These are phyloP conservation scores for Boletus rubropictus DNA, from an alignment of 768 basidiomycete genomes.

Conservation along the genomic window DNA sequence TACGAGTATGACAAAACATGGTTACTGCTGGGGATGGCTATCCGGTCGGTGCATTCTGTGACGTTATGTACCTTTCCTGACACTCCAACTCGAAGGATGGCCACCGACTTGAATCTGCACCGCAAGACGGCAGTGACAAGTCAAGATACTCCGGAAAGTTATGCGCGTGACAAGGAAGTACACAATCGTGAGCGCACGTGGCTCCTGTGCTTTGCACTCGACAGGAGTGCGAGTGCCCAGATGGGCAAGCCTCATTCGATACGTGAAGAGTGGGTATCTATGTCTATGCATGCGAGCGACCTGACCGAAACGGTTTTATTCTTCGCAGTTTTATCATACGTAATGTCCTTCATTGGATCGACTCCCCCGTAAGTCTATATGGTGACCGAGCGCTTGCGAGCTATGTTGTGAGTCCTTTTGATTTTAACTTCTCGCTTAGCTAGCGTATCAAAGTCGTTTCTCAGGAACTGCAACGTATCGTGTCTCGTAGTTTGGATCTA, in stretches of 20 bases:
- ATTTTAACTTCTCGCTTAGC: neutral
- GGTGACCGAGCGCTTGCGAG: constrained; percentile 66
- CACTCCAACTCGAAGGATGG: constrained; percentile 57
- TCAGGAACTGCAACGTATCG: constrained; percentile 82
- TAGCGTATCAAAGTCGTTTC: neutral
- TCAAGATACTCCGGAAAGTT: constrained; percentile 72
- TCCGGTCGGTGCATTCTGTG: constrained; percentile 44
- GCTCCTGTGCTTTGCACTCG: constrained; percentile 81
- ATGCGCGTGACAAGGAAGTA: constrained; percentile 74
- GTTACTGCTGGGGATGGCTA: constrained; percentile 82
- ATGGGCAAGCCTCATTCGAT: constrained; percentile 96
- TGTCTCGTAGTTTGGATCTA: constrained; percentile 84
- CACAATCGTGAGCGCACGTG: constrained; percentile 95
- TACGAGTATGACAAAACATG: constrained; percentile 97
- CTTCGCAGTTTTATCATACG: constrained; percentile 74
- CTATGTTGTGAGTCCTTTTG: constrained; percentile 57
- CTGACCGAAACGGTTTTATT: neutral
- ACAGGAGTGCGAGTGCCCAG: constrained; percentile 87
- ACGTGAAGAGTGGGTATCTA: constrained; percentile 76
- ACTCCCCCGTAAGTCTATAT: constrained; percentile 54
- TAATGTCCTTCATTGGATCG: constrained; percentile 70
- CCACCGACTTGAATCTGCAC: constrained; percentile 91
- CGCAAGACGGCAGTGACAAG: constrained; percentile 64
- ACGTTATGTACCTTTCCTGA: constrained; percentile 5
- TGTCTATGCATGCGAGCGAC: neutral